Percentiles rank a stretch among this genome's conserved stretches.
These are phyloP conservation scores for Venturia aucupariae DNA, from an alignment of 2,329 filamentous ascomycete species.

Conservation along the genomic window DNA sequence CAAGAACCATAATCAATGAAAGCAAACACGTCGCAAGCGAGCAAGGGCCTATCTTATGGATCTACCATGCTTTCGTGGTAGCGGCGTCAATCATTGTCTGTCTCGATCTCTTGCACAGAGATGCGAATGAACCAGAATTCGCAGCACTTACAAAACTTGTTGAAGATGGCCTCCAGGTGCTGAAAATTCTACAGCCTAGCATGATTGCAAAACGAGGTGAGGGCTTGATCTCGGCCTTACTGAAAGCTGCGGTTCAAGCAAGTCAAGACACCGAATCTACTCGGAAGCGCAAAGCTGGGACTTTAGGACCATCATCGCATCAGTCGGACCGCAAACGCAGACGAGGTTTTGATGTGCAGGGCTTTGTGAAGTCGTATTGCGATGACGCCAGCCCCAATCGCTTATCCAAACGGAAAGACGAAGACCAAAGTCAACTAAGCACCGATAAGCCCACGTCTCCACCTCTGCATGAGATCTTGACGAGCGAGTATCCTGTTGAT, in stretches of 20 bases:
- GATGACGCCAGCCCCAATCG: not conserved
- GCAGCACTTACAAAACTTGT: conserved; percentile 26
- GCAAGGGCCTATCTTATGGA: conserved; percentile 35
- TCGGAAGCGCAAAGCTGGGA: not conserved
- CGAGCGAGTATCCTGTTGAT: not conserved
- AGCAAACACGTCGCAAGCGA: conserved; percentile 27
- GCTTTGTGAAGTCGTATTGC: conserved; percentile 6
- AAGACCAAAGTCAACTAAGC: not conserved
- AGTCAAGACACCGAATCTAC: not conserved
- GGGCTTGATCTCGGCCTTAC: conserved; percentile 1
- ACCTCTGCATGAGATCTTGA: not conserved
- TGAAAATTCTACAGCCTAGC: not conserved
- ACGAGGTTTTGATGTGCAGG: not conserved
- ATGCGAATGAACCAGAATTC: conserved; percentile 23
- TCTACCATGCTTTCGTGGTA: conserved; percentile 34
- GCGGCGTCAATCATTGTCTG: conserved; percentile 32
- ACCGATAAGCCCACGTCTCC: not conserved
- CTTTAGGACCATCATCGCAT: not conserved
- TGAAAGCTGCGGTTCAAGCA: not conserved
- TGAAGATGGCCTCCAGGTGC: conserved; percentile 25
- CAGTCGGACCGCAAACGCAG: not conserved
- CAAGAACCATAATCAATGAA: conserved; percentile 33
- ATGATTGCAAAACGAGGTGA: conserved; percentile 11
- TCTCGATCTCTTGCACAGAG: conserved; percentile 30
- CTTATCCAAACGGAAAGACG: not conserved